Evolutionary conservation across 768 basidiomycete species (phyloP).

Genomic region (Tylopilus vinaceipallidus): DNA sequence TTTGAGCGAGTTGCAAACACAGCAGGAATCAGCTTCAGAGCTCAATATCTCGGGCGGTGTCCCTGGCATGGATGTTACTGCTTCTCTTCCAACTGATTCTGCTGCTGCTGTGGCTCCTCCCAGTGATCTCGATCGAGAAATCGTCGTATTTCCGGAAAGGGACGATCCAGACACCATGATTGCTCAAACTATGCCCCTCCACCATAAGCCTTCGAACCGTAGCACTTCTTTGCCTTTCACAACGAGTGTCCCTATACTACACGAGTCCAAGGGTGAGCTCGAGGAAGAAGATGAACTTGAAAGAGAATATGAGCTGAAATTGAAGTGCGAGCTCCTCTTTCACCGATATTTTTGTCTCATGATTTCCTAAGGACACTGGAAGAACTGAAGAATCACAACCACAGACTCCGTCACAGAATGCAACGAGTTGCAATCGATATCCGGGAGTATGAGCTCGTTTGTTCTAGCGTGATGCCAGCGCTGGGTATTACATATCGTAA

Average conservation of each 20-base stretch:
- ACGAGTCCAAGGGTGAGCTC: slow-evolving; percentile 37
- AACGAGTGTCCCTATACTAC: slow-evolving; percentile 27
- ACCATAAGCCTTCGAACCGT: slow-evolving; percentile 19
- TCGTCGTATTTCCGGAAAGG: background rate
- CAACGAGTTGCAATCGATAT: slow-evolving; percentile 62
- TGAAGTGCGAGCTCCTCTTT: slow-evolving; percentile 16
- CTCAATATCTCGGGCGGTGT: slow-evolving; percentile 5
- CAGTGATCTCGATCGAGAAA: slow-evolving; percentile 7
- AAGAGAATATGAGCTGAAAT: slow-evolving; percentile 52
- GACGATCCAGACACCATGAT: background rate
- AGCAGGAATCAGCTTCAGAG: slow-evolving; percentile 14
- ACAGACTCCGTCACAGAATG: slow-evolving; percentile 64
- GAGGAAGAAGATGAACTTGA: slow-evolving; percentile 47
- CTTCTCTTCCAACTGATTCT: slow-evolving; percentile 7
- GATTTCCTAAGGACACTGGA: slow-evolving; percentile 51
- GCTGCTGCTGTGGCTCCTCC: background rate
- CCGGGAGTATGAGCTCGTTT: slow-evolving; percentile 64
- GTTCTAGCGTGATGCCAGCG: slow-evolving; percentile 46
- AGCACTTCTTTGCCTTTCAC: slow-evolving; percentile 37
- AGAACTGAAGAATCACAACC: slow-evolving; percentile 58
- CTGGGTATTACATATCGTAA: slow-evolving; percentile 46
- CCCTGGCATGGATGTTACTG: slow-evolving; percentile 2
- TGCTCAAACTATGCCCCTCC: background rate
- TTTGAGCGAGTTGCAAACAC: slow-evolving; percentile 21
- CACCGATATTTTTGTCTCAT: background rate